phyloP scores from a whole-genome alignment of 352 stramenopile genomes.

The Thalassiosira livingstoniorum region DNA sequence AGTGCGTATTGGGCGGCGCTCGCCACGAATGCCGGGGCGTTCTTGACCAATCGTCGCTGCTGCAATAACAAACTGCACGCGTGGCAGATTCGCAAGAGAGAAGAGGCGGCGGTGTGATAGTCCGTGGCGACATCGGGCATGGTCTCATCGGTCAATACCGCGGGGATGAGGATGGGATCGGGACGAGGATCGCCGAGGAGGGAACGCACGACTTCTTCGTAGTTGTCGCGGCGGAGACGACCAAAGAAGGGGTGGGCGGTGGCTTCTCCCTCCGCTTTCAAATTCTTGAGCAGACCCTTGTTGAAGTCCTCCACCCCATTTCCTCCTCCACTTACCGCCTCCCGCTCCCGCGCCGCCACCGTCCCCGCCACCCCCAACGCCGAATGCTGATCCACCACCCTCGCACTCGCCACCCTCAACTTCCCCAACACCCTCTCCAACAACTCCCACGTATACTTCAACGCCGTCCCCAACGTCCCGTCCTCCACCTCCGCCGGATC shows the following conservation, averaged over 20 bases:
- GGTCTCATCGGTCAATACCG: slow-evolving; percentile 87
- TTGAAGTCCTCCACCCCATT: slow-evolving; percentile 69
- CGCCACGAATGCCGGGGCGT: slow-evolving; percentile 89
- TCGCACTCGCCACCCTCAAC: slow-evolving; percentile 79
- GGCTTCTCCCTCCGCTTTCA: slow-evolving; percentile 68
- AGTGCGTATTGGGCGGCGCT: slow-evolving; percentile 90
- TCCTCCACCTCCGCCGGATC: slow-evolving; percentile 59
- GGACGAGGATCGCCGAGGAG: slow-evolving; percentile 81
- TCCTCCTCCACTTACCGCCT: neutral
- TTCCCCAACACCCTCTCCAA: slow-evolving; percentile 81
- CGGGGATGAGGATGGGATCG: slow-evolving; percentile 90
- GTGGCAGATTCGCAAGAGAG: slow-evolving; percentile 87
- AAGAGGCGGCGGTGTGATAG: slow-evolving; percentile 88
- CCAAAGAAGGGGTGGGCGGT: slow-evolving; percentile 87
- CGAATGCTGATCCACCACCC: slow-evolving; percentile 82
- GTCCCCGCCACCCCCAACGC: slow-evolving; percentile 34
- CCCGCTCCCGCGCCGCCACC: too few species aligned
- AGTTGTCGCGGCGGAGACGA: slow-evolving; percentile 87
- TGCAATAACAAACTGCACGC: slow-evolving; percentile 90
- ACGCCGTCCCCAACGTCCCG: slow-evolving; percentile 64
- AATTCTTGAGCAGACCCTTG: slow-evolving; percentile 74
- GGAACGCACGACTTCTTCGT: slow-evolving; percentile 86
- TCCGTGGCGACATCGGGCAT: slow-evolving; percentile 86
- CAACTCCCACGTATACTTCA: slow-evolving; percentile 83
- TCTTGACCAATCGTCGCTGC: slow-evolving; percentile 90